Base-by-base conservation (phyloP, 768 basidiomycete species). In the Coprinopsis strossmayeri region DNA sequence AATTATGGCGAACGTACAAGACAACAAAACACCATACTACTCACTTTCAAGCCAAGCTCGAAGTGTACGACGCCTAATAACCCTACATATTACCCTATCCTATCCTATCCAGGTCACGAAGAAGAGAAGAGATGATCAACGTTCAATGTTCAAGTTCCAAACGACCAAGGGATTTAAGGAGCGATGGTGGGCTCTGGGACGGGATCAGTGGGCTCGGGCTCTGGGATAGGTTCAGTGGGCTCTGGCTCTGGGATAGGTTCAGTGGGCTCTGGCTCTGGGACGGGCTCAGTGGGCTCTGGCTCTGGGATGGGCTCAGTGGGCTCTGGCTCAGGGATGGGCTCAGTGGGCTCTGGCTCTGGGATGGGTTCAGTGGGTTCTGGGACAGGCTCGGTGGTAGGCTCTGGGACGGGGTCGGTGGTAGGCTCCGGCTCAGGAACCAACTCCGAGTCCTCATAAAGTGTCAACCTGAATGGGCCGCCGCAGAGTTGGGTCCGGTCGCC, bases 401-500 rank as follows among this genome's bases (percentile, higher is more conserved):
- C 24, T 10, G 20, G 40, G 7, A 5, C 23, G 20, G 37, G 13
- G 20, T 7, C 17, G 20, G 37, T n/a, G 9, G 7, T 18, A 9
- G 37, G 18, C 37, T 13, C 12, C 37, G 37, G 37, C 12, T 10
- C 11, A 38, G 37, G 35, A 7, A 15, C 30, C 35, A 17, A 7
- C 17, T 42, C 40, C 24, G 40, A 24, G 25, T 42, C 40, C 3
- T 23, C 5, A 17, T 42, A 42, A 3, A 42, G 20, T 11, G 40
- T 42, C 40, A 42, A 42, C 23, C 40, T 5, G 25, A 34, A 42
- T 15, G 73, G 70, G 0, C 74, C 79, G 24, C 82, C 82, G 53
- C 82, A 84, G 5, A 64, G 57, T 57, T 85, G 78, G 1, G 63
- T 57, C 1, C 73, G 37, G 55, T 84, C 70, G 2, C 83, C 82